phyloP scores from a whole-genome alignment of 2,329 filamentous ascomycete genomes.

The Paradendryphiella salina region DNA sequence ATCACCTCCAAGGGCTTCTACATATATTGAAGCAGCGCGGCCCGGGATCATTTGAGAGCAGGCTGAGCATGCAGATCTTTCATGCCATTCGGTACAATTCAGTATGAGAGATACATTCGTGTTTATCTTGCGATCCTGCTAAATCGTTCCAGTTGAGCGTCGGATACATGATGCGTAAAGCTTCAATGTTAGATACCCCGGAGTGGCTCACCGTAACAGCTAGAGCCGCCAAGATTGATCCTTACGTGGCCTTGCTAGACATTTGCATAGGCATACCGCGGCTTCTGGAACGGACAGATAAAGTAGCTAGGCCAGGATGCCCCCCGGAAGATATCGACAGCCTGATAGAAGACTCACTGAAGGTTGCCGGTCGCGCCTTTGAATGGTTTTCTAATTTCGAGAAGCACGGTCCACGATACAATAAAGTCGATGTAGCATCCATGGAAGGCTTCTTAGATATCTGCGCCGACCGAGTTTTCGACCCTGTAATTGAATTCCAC shows the following conservation, averaged over 20 bases:
- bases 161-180: conserved; percentile 43
- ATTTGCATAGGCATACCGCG: conserved; percentile 41
- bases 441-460: conserved; percentile 37
- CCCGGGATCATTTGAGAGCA: conserved; percentile 36
- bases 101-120: conserved; percentile 18
- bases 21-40: conserved; percentile 40
- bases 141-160: conserved; percentile 34
- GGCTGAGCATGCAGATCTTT: conserved; percentile 39
- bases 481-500: conserved; percentile 38
- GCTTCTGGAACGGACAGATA: conserved; percentile 42
- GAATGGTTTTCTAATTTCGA: conserved; percentile 41
- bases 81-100: conserved; percentile 45
- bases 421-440: conserved; percentile 25
- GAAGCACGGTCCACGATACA: conserved; percentile 36
- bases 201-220: conserved; percentile 41
- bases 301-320: conserved; percentile 8
- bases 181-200: conserved; percentile 39
- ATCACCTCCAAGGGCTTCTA: conserved; percentile 43
- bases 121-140: conserved; percentile 3
- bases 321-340: conserved; percentile 25
- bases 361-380: conserved; percentile 31
- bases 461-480: conserved; percentile 33
- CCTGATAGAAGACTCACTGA: conserved; percentile 34
- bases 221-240: conserved; percentile 37
- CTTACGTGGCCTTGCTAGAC: conserved; percentile 41